phyloP scores from a whole-genome alignment of 805 yeast genomes.

The Pichia eremophila region DNA sequence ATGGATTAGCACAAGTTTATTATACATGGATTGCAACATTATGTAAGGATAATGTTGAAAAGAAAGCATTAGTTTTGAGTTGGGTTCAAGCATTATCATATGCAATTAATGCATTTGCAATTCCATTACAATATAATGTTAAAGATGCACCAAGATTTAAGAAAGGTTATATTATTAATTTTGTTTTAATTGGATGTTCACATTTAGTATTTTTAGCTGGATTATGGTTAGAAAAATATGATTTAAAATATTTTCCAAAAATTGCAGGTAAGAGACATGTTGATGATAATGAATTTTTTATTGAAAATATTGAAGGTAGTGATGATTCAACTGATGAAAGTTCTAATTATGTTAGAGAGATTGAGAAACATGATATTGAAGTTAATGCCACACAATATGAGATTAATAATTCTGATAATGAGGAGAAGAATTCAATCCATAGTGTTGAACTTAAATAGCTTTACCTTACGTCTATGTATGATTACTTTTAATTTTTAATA shows the following conservation, averaged over 20 bases:
- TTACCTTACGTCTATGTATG: too few relatives aligned
- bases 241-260: constrained; percentile 8
- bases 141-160: constrained; percentile 11
- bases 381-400: too few relatives aligned
- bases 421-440: too few relatives aligned
- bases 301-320: background rate
- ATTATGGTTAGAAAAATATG: constrained; percentile 14
- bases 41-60: constrained; percentile 45
- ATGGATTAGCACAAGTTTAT: constrained; percentile 50
- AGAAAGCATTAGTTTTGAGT: constrained; percentile 43
- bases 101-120: constrained; percentile 15
- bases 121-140: constrained; percentile 15
- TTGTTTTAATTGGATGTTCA: constrained; percentile 7
- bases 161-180: constrained; percentile 12
- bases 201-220: constrained; percentile 8
- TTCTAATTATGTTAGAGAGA: too few relatives aligned
- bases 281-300: background rate
- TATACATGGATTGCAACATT: constrained; percentile 52
- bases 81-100: constrained; percentile 13
- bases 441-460: too few relatives aligned
- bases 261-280: constrained; percentile 13
- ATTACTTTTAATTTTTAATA: too few relatives aligned
- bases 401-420: too few relatives aligned
- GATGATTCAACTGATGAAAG: background rate
- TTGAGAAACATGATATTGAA: too few relatives aligned